Conservation (phyloP, 139 green algal genomes). For the Tetraselmis chui region DNA sequence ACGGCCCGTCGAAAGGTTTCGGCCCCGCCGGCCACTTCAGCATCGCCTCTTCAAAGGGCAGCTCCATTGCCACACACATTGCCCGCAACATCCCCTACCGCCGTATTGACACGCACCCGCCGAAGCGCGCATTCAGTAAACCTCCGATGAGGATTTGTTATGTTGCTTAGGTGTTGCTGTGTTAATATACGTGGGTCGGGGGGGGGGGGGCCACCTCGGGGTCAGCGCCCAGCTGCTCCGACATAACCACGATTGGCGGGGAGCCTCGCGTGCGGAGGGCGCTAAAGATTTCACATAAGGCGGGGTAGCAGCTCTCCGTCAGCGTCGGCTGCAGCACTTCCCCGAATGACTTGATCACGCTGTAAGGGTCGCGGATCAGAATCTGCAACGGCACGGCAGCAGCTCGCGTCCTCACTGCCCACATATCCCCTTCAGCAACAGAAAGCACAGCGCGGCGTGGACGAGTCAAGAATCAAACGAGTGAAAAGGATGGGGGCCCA, state of each 20-base stretch:
- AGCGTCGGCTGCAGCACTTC: slow-evolving; percentile 51
- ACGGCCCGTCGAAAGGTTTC: slow-evolving; percentile 66
- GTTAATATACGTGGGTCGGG: too few relatives aligned
- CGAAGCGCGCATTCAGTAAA: too few relatives aligned
- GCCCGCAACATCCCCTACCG: slow-evolving; percentile 18
- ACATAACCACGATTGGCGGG: not conserved
- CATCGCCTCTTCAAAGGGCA: slow-evolving; percentile 45
- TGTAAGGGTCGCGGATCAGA: slow-evolving; percentile 46
- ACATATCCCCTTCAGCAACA: too few relatives aligned
- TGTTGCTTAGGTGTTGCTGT: too few relatives aligned
- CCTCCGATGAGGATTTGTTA: too few relatives aligned
- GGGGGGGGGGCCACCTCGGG: not conserved
- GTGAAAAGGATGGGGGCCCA: not conserved
- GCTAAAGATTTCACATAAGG: slow-evolving; percentile 57
- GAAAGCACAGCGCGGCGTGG: too few relatives aligned
- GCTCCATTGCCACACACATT: slow-evolving; percentile 37
- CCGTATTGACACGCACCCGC: not conserved
- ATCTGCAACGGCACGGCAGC: too few relatives aligned
- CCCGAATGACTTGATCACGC: slow-evolving; percentile 53
- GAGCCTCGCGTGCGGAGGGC: slow-evolving; percentile 51
- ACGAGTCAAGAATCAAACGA: too few relatives aligned
- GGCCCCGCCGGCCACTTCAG: slow-evolving; percentile 52
- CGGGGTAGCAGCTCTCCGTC: slow-evolving; percentile 51
- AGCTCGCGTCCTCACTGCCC: too few relatives aligned
- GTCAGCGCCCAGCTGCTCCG: not conserved